phyloP scores from a whole-genome alignment of 2,329 filamentous ascomycete species.

The Sclerotinia glacialis region DNA sequence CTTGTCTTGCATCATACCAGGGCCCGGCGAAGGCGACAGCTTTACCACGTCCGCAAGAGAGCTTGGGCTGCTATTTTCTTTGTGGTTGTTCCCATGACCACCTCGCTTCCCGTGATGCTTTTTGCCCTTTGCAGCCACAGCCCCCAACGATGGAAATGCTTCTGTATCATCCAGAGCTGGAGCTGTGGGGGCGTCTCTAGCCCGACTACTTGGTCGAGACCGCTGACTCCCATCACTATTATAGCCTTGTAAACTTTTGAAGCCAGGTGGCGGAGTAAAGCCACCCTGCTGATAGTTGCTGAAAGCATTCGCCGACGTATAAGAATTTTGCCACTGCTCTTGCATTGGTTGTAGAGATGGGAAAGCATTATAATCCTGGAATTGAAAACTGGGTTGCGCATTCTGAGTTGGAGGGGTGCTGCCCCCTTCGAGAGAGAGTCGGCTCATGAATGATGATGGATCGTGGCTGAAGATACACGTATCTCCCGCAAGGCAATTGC shows the following conservation, averaged over 20 bases:
- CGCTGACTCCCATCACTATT: constrained; percentile 63
- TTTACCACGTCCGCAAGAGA: constrained; percentile 93
- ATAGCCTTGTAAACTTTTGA: constrained; percentile 60
- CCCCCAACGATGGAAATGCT: constrained; percentile 86
- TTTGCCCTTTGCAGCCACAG: constrained; percentile 73
- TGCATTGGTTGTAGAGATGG: constrained; percentile 67
- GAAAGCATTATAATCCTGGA: constrained; percentile 83
- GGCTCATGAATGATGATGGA: constrained; percentile 79
- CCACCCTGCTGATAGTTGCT: constrained; percentile 52
- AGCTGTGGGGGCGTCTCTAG: constrained; percentile 60
- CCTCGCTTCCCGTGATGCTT: constrained; percentile 92
- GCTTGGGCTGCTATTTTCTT: constrained; percentile 64
- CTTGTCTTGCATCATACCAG: constrained; percentile 56
- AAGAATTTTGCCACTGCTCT: constrained; percentile 56
- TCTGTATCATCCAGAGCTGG: constrained; percentile 90
- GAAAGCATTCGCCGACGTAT: constrained; percentile 43
- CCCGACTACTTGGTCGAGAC: constrained; percentile 80
- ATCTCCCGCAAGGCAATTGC: constrained; percentile 89
- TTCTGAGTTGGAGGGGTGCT: constrained; percentile 62
- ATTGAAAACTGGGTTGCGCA: constrained; percentile 66
- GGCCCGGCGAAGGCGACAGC: constrained; percentile 84
- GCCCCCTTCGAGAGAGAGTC: constrained; percentile 69
- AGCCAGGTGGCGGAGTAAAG: constrained; percentile 65
- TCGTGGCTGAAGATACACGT: constrained; percentile 98
- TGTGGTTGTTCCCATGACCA: constrained; percentile 69